A percentile compares a stretch with the other conserved stretches of the same genome.
These are phyloP conservation scores for Rhodomyrtus psidioides DNA, from an alignment of 441 rosid species.

Conservation along the genomic window DNA sequence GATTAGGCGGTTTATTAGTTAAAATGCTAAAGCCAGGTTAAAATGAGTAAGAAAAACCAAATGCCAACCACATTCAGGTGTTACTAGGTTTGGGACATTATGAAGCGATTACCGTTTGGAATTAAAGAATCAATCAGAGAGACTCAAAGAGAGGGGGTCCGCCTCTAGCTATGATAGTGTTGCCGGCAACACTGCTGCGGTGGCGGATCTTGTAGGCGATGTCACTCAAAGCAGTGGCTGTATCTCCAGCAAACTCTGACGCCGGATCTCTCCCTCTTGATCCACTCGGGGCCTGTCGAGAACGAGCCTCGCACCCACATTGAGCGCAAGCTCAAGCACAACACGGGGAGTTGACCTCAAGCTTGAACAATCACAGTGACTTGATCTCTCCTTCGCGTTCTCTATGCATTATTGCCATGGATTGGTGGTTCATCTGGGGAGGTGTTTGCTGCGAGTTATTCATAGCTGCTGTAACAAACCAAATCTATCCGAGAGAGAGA, in stretches of 20 bases:
- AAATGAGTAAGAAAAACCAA: background rate
- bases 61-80: background rate
- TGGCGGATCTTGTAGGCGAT: background rate
- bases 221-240: background rate
- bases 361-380: background rate
- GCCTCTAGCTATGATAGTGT: background rate
- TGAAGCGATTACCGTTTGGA: background rate
- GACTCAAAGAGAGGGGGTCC: background rate
- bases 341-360: background rate
- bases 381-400: background rate
- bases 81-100: background rate
- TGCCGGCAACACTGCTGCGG: too few species aligned
- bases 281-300: background rate
- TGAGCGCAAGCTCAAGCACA: background rate
- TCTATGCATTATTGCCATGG: background rate
- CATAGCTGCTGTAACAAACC: background rate
- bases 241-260: background rate
- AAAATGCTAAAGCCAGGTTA: background rate
- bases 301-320: background rate
- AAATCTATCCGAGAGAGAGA: too few species aligned
- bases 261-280: background rate
- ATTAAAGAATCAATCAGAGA: background rate
- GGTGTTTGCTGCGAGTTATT: background rate
- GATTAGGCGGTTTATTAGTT: background rate
- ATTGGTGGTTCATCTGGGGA: background rate